Percentiles rank a stretch among this genome's conserved stretches.
Conservation (phyloP, 495 filamentous ascomycete genomes). For the Durotheca rogersii region DNA sequence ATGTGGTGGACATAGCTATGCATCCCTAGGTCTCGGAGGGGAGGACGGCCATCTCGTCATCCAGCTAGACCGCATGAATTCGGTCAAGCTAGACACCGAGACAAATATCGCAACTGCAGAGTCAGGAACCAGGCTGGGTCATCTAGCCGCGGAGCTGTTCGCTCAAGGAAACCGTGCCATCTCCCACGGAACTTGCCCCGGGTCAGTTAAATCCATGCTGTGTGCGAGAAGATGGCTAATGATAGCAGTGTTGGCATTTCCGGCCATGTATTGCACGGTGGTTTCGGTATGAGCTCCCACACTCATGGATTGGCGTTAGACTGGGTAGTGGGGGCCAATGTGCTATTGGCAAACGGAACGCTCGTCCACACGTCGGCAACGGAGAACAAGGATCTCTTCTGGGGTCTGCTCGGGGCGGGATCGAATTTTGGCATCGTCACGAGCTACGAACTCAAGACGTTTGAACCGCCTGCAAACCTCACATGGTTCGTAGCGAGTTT, state of each 20-base stretch:
- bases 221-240: neutral
- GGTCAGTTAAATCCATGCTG: slow-evolving; percentile 31
- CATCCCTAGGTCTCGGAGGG: slow-evolving; percentile 47
- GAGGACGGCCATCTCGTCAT: slow-evolving; percentile 51
- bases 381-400: slow-evolving; percentile 47
- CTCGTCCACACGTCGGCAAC: slow-evolving; percentile 42
- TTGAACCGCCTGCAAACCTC: slow-evolving; percentile 42
- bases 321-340: slow-evolving; percentile 43
- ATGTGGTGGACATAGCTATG: slow-evolving; percentile 51
- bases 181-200: slow-evolving; percentile 49
- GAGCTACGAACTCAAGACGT: slow-evolving; percentile 45
- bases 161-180: slow-evolving; percentile 45
- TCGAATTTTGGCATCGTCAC: slow-evolving; percentile 47
- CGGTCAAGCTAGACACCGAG: slow-evolving; percentile 40
- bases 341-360: slow-evolving; percentile 46
- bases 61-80: slow-evolving; percentile 46
- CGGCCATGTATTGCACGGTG: slow-evolving; percentile 49
- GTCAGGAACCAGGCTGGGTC: slow-evolving; percentile 43
- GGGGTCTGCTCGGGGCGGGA: slow-evolving; percentile 47
- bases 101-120: slow-evolving; percentile 45
- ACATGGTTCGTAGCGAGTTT: slow-evolving; percentile 44
- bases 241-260: slow-evolving; percentile 45
- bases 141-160: slow-evolving; percentile 42
- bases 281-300: slow-evolving; percentile 49
- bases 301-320: slow-evolving; percentile 48